These are phyloP conservation scores for Myriosclerotinia curreyana DNA, from an alignment of 2,329 filamentous ascomycete species.

Conservation along the genomic window DNA sequence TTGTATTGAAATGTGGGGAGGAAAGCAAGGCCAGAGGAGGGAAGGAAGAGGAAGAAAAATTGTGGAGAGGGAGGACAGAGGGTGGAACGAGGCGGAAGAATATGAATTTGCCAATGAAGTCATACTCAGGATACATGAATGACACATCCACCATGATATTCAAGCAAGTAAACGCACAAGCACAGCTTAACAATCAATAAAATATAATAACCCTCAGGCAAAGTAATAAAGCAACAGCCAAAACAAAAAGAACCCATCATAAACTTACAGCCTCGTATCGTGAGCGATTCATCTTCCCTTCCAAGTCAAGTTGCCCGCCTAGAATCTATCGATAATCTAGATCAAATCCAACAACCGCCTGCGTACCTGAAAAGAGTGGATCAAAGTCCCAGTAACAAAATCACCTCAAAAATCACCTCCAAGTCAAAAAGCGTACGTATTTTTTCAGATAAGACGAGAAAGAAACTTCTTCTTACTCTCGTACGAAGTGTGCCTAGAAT, in stretches of 20 bases:
- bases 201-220: neutral
- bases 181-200: neutral
- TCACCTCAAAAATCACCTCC: neutral
- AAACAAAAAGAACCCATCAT: neutral
- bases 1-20: neutral
- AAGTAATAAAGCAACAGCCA: neutral
- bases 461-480: neutral
- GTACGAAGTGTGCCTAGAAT: too few relatives aligned
- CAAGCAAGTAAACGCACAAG: neutral
- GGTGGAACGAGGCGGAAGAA: too few relatives aligned
- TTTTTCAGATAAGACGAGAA: neutral
- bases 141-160: too few relatives aligned
- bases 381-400: neutral
- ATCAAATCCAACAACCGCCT: too few relatives aligned
- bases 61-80: too few relatives aligned
- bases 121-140: too few relatives aligned
- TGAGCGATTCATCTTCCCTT: slow-evolving; percentile 30
- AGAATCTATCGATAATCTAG: neutral
- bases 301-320: too few relatives aligned
- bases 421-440: neutral
- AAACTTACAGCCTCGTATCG: slow-evolving; percentile 34
- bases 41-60: too few relatives aligned
- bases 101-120: too few relatives aligned
- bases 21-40: neutral
- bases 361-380: neutral